A percentile compares a stretch with the other conserved stretches of the same genome.
These are phyloP conservation scores for carrot (Daucus carota) DNA, from an alignment of 129 eudicot genomes.

Conservation along the genomic window DNA sequence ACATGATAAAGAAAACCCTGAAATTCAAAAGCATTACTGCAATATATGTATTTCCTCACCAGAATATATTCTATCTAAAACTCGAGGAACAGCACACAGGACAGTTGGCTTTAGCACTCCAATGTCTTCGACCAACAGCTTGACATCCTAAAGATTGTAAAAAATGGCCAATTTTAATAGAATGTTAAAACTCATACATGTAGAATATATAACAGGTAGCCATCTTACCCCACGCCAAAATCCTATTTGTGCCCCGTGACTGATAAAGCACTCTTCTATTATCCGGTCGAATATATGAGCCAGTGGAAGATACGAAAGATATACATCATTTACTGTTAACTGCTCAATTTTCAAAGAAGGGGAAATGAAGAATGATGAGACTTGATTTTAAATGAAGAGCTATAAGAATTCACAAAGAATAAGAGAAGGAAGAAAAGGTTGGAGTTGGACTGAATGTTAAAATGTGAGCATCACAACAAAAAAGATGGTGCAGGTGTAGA, in stretches of 20 bases:
- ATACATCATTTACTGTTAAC: slow-evolving; percentile 61
- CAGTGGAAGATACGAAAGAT: slow-evolving; percentile 89
- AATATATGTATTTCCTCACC: slow-evolving; percentile 27
- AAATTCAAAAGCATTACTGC: neutral
- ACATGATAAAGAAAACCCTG: neutral
- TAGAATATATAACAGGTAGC: neutral
- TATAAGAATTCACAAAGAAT: neutral
- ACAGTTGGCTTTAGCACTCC: slow-evolving; percentile 82
- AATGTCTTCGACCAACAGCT: slow-evolving; percentile 72
- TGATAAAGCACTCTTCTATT: slow-evolving; percentile 79
- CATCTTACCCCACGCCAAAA: slow-evolving; percentile 98
- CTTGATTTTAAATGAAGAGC: neutral
- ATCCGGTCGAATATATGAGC: slow-evolving; percentile 97
- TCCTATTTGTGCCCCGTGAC: slow-evolving; percentile 87
- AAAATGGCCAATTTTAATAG: slow-evolving; percentile 7
- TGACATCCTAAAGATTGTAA: slow-evolving; percentile 63
- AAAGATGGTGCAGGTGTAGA: neutral
- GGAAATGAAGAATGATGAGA: slow-evolving; percentile 10
- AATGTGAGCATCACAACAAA: neutral
- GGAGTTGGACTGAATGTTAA: neutral
- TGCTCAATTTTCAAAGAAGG: slow-evolving; percentile 21
- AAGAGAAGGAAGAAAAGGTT: neutral
- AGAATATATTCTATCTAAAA: slow-evolving; percentile 85
- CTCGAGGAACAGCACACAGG: slow-evolving; percentile 98
- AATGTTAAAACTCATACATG: slow-evolving; percentile 1